Percentiles rank a stretch among this genome's conserved stretches.
These are phyloP conservation scores for Falciphora oryzae DNA, from an alignment of 2,329 filamentous ascomycete genomes.

Conservation along the genomic window DNA sequence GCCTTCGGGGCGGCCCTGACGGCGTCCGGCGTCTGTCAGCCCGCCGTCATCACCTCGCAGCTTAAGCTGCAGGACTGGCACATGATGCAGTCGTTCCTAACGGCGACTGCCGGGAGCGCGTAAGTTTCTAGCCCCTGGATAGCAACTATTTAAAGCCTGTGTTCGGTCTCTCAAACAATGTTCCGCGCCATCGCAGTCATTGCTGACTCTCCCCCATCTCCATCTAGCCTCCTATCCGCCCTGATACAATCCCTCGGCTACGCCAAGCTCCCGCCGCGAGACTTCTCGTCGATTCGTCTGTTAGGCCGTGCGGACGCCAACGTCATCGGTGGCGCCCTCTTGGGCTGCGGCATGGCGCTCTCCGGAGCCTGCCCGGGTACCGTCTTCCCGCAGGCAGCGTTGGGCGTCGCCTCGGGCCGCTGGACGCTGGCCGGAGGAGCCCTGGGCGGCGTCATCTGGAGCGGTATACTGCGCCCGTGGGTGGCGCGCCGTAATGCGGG, in stretches of 20 bases:
- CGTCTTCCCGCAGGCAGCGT: constrained; percentile 53
- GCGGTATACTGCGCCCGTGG: constrained; percentile 34
- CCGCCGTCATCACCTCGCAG: constrained; percentile 54
- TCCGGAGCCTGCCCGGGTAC: constrained; percentile 62
- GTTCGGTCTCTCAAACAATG: no score
- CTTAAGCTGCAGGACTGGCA: constrained; percentile 56
- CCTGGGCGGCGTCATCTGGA: constrained; percentile 49
- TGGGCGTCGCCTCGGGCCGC: constrained; percentile 44
- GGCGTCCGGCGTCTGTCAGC: constrained; percentile 54
- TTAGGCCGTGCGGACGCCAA: constrained; percentile 57
- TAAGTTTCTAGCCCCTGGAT: constrained; percentile 41
- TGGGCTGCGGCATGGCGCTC: constrained; percentile 61
- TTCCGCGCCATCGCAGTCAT: no score
- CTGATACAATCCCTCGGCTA: constrained; percentile 37
- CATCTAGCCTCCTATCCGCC: constrained; percentile 37
- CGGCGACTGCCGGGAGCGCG: constrained; percentile 57
- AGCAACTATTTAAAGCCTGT: no score
- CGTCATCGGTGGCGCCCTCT: constrained; percentile 53
- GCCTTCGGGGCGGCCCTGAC: constrained; percentile 58
- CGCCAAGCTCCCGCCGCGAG: constrained; percentile 39
- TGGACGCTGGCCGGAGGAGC: constrained; percentile 49
- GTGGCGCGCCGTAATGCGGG: constrained; percentile 11
- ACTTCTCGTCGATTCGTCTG: constrained; percentile 45
- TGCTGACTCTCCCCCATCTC: no score
- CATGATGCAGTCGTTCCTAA: constrained; percentile 60